Conservation (phyloP, 805 yeast species). For the Kregervanrija delftensis region DNA sequence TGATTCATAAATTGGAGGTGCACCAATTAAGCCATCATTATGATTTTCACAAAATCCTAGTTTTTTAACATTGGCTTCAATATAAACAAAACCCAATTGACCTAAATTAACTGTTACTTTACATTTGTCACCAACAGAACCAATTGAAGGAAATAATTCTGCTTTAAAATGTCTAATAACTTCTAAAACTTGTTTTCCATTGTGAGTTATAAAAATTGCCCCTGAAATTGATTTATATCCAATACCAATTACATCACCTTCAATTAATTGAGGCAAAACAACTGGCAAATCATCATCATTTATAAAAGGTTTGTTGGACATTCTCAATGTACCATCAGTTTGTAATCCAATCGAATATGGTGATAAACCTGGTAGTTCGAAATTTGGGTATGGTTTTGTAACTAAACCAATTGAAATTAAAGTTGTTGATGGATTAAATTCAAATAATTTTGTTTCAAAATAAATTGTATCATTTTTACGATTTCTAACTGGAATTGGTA, state of each 20-base stretch:
- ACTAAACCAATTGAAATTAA: conserved; percentile 60
- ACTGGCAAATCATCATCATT: conserved; percentile 35
- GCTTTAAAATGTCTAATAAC: conserved; percentile 41
- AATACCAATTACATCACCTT: conserved; percentile 50
- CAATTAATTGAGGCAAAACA: conserved; percentile 43
- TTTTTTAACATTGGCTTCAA: conserved; percentile 73
- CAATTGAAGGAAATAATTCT: conserved; percentile 49
- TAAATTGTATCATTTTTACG: conserved; percentile 48
- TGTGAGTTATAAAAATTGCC: conserved; percentile 46
- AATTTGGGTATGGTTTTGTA: conserved; percentile 69
- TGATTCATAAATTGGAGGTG: conserved; percentile 30
- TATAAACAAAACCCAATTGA: conserved; percentile 79
- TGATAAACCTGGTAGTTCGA: conserved; percentile 68
- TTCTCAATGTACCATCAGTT: conserved; percentile 61
- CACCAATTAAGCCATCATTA: conserved; percentile 33
- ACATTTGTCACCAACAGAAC: conserved; percentile 42
- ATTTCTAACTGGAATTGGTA: conserved; percentile 30
- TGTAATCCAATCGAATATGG: conserved; percentile 68
- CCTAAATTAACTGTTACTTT: conserved; percentile 67
- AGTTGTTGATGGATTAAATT: conserved; percentile 35
- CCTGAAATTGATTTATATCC: conserved; percentile 45
- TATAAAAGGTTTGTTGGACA: conserved; percentile 48
- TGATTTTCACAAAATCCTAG: conserved; percentile 49
- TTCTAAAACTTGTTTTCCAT: conserved; percentile 48
- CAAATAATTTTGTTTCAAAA: conserved; percentile 54